A percentile compares a stretch with the other conserved stretches of the same genome.
Conservation (phyloP, 2,329 filamentous ascomycete genomes). For the Cephalotrichum gorgonifer region DNA sequence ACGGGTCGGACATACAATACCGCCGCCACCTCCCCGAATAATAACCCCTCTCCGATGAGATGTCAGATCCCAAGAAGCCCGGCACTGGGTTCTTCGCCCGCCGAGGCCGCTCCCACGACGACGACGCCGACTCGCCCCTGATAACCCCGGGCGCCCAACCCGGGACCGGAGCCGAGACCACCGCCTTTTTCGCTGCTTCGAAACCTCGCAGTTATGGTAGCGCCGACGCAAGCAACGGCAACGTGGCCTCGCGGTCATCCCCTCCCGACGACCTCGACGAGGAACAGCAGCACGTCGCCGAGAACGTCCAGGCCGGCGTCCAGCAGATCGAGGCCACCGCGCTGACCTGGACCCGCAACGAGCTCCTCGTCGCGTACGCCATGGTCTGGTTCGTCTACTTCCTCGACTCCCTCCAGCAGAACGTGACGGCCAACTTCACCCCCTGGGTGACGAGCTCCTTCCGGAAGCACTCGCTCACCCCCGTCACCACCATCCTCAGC, state of each 20-base stretch:
- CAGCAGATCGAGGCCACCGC: conserved; percentile 28
- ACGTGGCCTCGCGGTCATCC: not conserved
- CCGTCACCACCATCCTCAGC: conserved; percentile 39
- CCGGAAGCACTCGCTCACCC: conserved; percentile 37
- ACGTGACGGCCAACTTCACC: conserved; percentile 21
- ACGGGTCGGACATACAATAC: not conserved
- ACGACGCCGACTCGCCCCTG: not conserved
- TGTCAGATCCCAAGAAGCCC: not conserved
- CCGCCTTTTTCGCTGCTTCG: not conserved
- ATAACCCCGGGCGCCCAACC: not conserved
- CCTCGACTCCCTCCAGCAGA: conserved; percentile 31
- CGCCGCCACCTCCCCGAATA: not conserved
- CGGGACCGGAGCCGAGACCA: not conserved
- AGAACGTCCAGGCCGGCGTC: conserved; percentile 21
- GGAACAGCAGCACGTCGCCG: not conserved
- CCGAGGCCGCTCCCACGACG: not conserved
- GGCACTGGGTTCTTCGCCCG: not conserved
- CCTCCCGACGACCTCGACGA: not conserved
- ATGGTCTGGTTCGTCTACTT: conserved; percentile 38
- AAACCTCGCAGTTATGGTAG: not conserved
- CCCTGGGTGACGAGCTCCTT: conserved; percentile 39
- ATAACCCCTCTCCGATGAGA: not conserved
- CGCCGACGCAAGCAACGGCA: not conserved
- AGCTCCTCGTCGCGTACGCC: conserved; percentile 26
- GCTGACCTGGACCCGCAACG: conserved; percentile 24